Conservation (phyloP, 495 filamentous ascomycete genomes). For the Lentithecium fluviatile region DNA sequence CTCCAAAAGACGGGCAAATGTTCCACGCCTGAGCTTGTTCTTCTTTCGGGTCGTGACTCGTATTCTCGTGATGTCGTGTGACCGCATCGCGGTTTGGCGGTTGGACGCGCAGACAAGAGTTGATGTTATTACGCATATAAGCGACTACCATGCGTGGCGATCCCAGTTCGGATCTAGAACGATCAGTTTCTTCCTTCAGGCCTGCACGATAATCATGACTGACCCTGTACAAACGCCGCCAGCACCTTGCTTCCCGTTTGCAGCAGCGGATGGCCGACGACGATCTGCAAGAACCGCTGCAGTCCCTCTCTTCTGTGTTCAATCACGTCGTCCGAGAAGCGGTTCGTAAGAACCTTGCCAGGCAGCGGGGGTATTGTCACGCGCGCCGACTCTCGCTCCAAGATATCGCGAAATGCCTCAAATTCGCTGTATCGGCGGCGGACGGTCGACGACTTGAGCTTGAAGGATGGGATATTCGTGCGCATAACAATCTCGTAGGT, state of each 20-base stretch:
- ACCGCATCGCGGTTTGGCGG: neutral
- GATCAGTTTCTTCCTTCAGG: neutral
- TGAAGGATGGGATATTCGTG: constrained; percentile 98
- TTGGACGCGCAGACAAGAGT: neutral
- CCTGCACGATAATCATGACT: constrained; percentile 38
- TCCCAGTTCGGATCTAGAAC: constrained; percentile 38
- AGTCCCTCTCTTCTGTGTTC: constrained; percentile 89
- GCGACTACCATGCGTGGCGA: constrained; percentile 32
- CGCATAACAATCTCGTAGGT: constrained; percentile 96
- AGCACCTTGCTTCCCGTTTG: constrained; percentile 98
- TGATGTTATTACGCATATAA: neutral
- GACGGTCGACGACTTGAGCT: constrained; percentile 80
- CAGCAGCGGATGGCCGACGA: constrained; percentile 91
- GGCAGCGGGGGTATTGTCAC: constrained; percentile 95
- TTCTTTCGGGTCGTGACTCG: neutral
- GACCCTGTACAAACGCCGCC: constrained; percentile 93
- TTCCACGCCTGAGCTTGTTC: no score
- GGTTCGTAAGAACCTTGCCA: constrained; percentile 97
- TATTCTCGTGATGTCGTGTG: constrained; percentile 27
- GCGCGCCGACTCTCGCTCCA: constrained; percentile 89
- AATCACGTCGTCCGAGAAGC: constrained; percentile 97
- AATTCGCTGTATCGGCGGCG: constrained; percentile 96
- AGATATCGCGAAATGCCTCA: constrained; percentile 96
- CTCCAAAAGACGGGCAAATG: neutral
- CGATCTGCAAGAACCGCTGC: constrained; percentile 95